These are phyloP conservation scores for Epithemia pelagica DNA, from an alignment of 108 stramenopile genomes.

Conservation along the genomic window DNA sequence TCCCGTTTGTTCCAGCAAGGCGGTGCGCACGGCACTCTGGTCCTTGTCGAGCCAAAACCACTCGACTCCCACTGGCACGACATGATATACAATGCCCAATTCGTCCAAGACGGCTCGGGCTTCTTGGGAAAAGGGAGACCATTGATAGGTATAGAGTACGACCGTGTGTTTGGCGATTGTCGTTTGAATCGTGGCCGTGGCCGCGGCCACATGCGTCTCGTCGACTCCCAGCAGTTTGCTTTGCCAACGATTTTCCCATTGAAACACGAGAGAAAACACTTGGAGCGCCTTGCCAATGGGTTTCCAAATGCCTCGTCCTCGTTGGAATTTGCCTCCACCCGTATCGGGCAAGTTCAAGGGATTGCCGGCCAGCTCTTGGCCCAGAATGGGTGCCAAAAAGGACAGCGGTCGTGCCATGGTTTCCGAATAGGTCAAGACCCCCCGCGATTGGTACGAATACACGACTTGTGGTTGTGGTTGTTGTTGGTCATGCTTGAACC, in stretches of 20 bases:
- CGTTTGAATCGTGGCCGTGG: slow-evolving; percentile 32
- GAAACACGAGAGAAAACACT: too few species aligned
- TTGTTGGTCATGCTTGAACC: neutral
- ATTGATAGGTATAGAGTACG: slow-evolving; percentile 62
- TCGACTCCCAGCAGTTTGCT: too few species aligned
- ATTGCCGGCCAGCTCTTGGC: slow-evolving; percentile 39
- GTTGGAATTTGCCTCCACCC: slow-evolving; percentile 44
- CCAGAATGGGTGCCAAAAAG: slow-evolving; percentile 53
- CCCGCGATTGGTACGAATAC: slow-evolving; percentile 40
- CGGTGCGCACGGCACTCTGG: slow-evolving; percentile 35
- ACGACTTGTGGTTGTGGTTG: slow-evolving; percentile 14
- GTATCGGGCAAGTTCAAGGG: slow-evolving; percentile 49
- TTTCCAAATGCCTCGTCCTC: too few species aligned
- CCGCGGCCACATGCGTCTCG: slow-evolving; percentile 24
- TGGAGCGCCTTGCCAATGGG: slow-evolving; percentile 6
- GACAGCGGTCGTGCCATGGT: slow-evolving; percentile 56
- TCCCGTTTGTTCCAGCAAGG: slow-evolving; percentile 53
- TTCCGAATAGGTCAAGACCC: slow-evolving; percentile 54
- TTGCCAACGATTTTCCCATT: too few species aligned
- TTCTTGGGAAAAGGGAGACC: slow-evolving; percentile 61
- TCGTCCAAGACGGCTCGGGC: slow-evolving; percentile 40
- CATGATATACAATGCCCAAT: slow-evolving; percentile 34
- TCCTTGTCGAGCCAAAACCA: slow-evolving; percentile 53
- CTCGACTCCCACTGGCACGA: slow-evolving; percentile 47
- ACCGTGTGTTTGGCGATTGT: slow-evolving; percentile 22